phyloP scores from a whole-genome alignment of 257 asterid species.

The Knoxia roxburghii region DNA sequence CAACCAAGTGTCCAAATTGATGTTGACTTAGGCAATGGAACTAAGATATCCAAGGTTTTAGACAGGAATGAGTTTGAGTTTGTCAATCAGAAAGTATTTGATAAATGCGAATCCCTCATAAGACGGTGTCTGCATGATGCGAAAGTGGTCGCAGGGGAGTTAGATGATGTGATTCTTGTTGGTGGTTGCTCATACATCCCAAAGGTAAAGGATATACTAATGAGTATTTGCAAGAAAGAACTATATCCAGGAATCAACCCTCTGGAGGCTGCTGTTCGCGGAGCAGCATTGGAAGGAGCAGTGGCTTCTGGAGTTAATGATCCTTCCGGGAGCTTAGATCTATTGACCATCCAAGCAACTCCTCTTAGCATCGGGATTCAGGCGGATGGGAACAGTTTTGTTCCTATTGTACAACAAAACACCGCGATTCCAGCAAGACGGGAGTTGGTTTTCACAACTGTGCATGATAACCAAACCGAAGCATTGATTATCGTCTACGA shows the following conservation, averaged over 20 bases:
- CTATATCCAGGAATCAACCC: slow-evolving; percentile 49
- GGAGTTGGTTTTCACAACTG: slow-evolving; percentile 57
- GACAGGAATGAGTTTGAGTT: slow-evolving; percentile 51
- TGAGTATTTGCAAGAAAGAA: slow-evolving; percentile 33
- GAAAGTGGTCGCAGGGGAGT: slow-evolving; percentile 41
- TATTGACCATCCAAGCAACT: slow-evolving; percentile 64
- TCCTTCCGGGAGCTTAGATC: slow-evolving; percentile 72
- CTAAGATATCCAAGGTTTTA: slow-evolving; percentile 44
- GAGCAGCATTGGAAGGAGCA: slow-evolving; percentile 89
- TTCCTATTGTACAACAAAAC: slow-evolving; percentile 52
- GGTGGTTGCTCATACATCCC: slow-evolving; percentile 87
- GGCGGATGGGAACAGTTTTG: slow-evolving; percentile 50
- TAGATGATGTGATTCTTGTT: slow-evolving; percentile 61
- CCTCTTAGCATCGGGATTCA: slow-evolving; percentile 63
- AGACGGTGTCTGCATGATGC: slow-evolving; percentile 51
- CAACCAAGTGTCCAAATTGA: slow-evolving; percentile 37
- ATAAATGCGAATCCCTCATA: slow-evolving; percentile 49
- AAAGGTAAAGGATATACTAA: slow-evolving; percentile 30
- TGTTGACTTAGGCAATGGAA: slow-evolving; percentile 52
- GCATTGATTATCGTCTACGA: slow-evolving; percentile 71
- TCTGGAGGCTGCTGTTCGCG: slow-evolving; percentile 75
- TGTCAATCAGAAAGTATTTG: slow-evolving; percentile 51
- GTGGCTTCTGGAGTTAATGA: slow-evolving; percentile 70
- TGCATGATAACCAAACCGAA: slow-evolving; percentile 62
- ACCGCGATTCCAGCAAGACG: slow-evolving; percentile 58